phyloP scores from a whole-genome alignment of 345 rosid species.

The Acer campestre region DNA sequence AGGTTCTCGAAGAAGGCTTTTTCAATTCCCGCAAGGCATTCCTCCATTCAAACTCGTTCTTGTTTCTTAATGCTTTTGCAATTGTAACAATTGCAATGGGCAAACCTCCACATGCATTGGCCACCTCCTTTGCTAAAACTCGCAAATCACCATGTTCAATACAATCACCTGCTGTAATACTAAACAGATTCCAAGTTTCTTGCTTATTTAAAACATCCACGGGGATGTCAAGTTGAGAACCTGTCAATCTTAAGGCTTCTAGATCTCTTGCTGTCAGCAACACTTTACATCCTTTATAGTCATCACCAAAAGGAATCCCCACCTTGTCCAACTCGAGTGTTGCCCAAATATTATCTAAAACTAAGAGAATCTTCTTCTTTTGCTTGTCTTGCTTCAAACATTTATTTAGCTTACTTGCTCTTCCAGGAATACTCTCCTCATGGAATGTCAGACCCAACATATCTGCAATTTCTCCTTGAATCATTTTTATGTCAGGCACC shows the following conservation, averaged over 20 bases:
- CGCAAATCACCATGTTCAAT: not conserved
- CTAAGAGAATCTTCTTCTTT: conserved; percentile 18
- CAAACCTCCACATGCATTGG: conserved; percentile 33
- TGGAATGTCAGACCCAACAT: not conserved
- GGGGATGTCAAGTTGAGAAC: not conserved
- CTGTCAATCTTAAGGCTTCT: conserved; percentile 13
- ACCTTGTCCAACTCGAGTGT: conserved; percentile 17
- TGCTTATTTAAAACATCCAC: conserved; percentile 3
- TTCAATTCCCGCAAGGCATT: conserved; percentile 11
- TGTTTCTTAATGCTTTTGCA: conserved; percentile 22
- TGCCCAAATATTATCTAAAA: conserved; percentile 36
- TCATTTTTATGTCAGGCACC: conserved; percentile 4
- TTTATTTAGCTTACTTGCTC: not conserved
- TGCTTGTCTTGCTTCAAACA: conserved; percentile 9
- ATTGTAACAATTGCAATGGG: conserved; percentile 27
- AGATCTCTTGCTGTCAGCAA: conserved; percentile 28
- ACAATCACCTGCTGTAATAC: conserved; percentile 1
- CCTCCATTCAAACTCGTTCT: conserved; percentile 16
- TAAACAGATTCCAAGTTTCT: conserved; percentile 36
- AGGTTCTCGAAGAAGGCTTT: not conserved
- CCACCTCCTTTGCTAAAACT: conserved; percentile 10
- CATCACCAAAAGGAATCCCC: conserved; percentile 32
- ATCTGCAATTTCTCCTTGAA: conserved; percentile 20
- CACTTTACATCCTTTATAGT: conserved; percentile 27
- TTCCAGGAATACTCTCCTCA: not conserved